These are phyloP conservation scores for Scedosporium aurantiacum DNA, from an alignment of 2,329 filamentous ascomycete species.

Conservation along the genomic window DNA sequence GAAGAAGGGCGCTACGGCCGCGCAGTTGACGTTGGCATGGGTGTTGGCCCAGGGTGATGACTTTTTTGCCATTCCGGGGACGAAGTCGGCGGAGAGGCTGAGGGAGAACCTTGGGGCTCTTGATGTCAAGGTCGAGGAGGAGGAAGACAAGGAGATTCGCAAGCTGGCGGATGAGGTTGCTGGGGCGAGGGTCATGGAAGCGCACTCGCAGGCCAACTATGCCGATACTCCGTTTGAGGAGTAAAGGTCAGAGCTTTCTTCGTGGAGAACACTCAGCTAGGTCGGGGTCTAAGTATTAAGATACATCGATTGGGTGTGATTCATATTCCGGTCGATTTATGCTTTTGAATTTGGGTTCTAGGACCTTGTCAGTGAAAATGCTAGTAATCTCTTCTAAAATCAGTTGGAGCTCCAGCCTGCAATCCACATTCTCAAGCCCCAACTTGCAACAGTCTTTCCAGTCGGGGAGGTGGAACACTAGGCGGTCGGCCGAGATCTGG, in stretches of 20 bases:
- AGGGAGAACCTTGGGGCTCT: conserved; percentile 31
- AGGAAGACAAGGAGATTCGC: conserved; percentile 22
- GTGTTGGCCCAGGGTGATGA: conserved; percentile 48
- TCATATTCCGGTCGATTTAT: no score
- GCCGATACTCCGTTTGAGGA: not conserved
- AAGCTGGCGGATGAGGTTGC: not conserved
- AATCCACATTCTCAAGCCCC: no score
- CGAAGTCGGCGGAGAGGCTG: conserved; percentile 33
- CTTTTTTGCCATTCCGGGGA: conserved; percentile 47
- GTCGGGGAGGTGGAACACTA: no score
- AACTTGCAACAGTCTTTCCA: no score
- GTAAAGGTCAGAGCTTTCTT: not conserved
- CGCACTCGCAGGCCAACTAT: not conserved
- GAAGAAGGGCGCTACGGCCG: conserved; percentile 41
- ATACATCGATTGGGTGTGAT: no score
- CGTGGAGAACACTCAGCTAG: no score
- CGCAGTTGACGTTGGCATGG: conserved; percentile 54
- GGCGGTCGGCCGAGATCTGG: no score
- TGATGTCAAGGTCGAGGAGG: conserved; percentile 19
- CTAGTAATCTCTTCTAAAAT: no score
- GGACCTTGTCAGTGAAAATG: no score
- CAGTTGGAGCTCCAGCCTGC: no score
- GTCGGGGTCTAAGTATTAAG: no score
- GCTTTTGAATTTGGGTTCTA: no score
- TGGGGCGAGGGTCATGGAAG: not conserved